Conservation (phyloP, 2,329 filamentous ascomycete genomes). For the Scolecobasidium constrictum region DNA sequence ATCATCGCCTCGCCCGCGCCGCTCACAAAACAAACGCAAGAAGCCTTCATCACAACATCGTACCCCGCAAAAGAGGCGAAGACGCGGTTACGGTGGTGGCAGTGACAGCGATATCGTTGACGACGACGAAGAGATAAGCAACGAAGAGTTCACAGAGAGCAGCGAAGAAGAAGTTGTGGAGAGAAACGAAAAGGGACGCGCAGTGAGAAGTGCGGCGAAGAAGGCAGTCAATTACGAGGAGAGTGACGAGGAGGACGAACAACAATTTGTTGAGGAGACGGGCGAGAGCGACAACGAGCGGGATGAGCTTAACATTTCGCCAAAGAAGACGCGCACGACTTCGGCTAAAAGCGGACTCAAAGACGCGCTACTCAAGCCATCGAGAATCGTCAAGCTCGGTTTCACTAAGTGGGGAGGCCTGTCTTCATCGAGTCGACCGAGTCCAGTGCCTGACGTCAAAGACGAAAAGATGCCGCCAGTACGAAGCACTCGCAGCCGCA, state of each 20-base stretch:
- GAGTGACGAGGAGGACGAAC: constrained; percentile 30
- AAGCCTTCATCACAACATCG: constrained; percentile 4
- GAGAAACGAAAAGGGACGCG: constrained; percentile 42
- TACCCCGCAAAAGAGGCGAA: constrained; percentile 21
- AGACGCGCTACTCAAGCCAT: not conserved
- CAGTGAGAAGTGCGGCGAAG: constrained; percentile 44
- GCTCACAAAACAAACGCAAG: constrained; percentile 14
- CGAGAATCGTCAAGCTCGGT: constrained; percentile 2
- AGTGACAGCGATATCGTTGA: constrained; percentile 23
- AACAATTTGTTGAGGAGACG: constrained; percentile 17
- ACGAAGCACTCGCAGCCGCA: constrained; percentile 18
- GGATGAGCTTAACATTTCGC: not conserved
- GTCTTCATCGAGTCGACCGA: not conserved
- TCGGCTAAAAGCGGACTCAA: not conserved
- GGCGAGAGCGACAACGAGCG: constrained; percentile 14
- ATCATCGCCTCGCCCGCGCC: constrained; percentile 8
- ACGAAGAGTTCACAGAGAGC: constrained; percentile 6
- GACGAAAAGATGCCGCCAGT: constrained; percentile 15
- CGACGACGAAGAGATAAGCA: constrained; percentile 13
- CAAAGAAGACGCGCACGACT: constrained; percentile 1
- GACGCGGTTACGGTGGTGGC: constrained; percentile 21
- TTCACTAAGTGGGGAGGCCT: constrained; percentile 3
- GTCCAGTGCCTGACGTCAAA: not conserved
- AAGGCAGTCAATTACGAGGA: constrained; percentile 47
- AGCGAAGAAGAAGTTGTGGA: constrained; percentile 9